Conservation (phyloP, 192 early-diverging fungal species). For the Kickxella alabastrina region DNA sequence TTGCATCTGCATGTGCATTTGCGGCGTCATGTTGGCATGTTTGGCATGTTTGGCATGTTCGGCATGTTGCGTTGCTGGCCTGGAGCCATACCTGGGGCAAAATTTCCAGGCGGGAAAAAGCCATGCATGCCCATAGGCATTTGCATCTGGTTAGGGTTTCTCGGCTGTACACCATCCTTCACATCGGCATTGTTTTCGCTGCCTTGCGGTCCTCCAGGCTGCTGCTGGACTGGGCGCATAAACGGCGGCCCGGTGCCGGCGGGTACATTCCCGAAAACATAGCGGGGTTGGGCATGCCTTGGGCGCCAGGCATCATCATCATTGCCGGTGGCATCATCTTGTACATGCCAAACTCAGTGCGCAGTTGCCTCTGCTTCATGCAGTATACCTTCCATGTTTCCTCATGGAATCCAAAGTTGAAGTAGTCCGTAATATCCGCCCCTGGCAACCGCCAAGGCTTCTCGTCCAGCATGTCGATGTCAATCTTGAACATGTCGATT, state of each 20-base stretch:
- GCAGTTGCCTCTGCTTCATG: conserved; percentile 84
- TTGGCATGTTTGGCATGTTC: conserved; percentile 34
- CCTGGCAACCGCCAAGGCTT: conserved; percentile 94
- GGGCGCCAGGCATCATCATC: conserved; percentile 47
- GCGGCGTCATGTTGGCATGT: conserved; percentile 9
- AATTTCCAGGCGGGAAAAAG: conserved; percentile 20
- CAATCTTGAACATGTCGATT: conserved; percentile 80
- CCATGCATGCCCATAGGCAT: conserved; percentile 44
- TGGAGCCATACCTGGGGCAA: conserved; percentile 20
- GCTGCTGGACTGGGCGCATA: conserved; percentile 12
- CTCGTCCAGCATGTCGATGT: conserved; percentile 89
- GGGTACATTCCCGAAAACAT: conserved; percentile 42
- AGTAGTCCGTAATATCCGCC: conserved; percentile 97
- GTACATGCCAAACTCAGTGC: conserved; percentile 63
- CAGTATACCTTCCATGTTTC: conserved; percentile 92
- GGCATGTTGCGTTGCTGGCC: conserved; percentile 44
- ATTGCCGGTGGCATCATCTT: conserved; percentile 55
- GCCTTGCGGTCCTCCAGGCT: conserved; percentile 8
- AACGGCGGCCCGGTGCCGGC: conserved; percentile 26
- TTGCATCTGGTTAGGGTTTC: conserved; percentile 28
- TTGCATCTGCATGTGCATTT: conserved; percentile 43
- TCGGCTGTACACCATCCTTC: too few species aligned
- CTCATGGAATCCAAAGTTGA: conserved; percentile 99
- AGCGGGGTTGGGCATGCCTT: conserved; percentile 30
- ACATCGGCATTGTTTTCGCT: conserved; percentile 23